Evolutionary conservation across 2,329 filamentous ascomycete species (phyloP).

Genomic region (Beauveria sp.): DNA sequence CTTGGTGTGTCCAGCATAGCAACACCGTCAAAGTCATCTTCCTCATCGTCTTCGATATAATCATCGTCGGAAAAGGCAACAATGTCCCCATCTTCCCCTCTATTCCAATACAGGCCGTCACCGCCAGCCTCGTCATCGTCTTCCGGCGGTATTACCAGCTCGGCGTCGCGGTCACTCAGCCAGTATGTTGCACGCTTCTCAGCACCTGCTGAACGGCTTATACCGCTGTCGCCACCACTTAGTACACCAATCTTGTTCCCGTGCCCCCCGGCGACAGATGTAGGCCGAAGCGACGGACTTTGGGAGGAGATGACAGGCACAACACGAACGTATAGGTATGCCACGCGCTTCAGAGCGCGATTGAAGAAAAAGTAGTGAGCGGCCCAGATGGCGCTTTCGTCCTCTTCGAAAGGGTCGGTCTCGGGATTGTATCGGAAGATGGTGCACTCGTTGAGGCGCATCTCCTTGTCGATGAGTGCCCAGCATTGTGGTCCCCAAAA

Average conservation of each 20-base stretch:
- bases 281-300: slow-evolving; percentile 42
- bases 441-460: slow-evolving; percentile 81
- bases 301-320: slow-evolving; percentile 65
- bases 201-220: slow-evolving; percentile 17
- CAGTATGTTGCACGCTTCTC: slow-evolving; percentile 79
- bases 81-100: slow-evolving; percentile 50
- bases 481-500: slow-evolving; percentile 88
- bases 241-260: slow-evolving; percentile 7
- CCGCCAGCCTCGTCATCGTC: slow-evolving; percentile 42
- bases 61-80: slow-evolving; percentile 46
- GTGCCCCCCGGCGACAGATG: slow-evolving; percentile 22
- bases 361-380: slow-evolving; percentile 98
- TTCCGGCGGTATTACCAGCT: slow-evolving; percentile 36
- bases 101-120: slow-evolving; percentile 49
- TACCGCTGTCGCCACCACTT: slow-evolving; percentile 10
- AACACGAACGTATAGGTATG: slow-evolving; percentile 88
- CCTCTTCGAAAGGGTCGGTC: slow-evolving; percentile 84
- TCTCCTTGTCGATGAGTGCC: slow-evolving; percentile 88
- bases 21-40: slow-evolving; percentile 35
- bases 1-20: slow-evolving; percentile 33
- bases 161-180: slow-evolving; percentile 62
- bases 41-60: slow-evolving; percentile 40
- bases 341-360: slow-evolving; percentile 82
- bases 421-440: slow-evolving; percentile 86
- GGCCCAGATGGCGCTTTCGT: slow-evolving; percentile 91